These are phyloP conservation scores for Halophytophthora batemanensis DNA, from an alignment of 352 stramenopile species.

Conservation along the genomic window DNA sequence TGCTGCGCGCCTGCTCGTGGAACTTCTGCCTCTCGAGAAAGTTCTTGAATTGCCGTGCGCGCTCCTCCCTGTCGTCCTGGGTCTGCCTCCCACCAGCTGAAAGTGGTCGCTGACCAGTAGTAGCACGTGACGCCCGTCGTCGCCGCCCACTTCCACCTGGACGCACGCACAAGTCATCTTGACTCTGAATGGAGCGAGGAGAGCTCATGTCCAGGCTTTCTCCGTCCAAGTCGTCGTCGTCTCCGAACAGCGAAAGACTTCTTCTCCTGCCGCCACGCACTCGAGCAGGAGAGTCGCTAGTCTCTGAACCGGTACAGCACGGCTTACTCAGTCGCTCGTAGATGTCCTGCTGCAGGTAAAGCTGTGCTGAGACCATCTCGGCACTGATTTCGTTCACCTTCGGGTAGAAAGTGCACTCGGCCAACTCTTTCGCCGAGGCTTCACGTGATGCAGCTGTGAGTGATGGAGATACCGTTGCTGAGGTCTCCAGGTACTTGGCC, in stretches of 20 bases:
- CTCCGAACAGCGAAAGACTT: conserved; percentile 30
- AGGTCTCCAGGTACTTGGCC: conserved; percentile 72
- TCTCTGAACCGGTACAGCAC: conserved; percentile 26
- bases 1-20: conserved; percentile 60
- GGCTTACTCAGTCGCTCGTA: conserved; percentile 78
- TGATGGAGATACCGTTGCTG: conserved; percentile 29
- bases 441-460: conserved; percentile 57
- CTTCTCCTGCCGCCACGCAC: conserved; percentile 19
- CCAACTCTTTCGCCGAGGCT: conserved; percentile 53
- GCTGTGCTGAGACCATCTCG: conserved; percentile 79
- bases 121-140: conserved; percentile 6
- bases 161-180: conserved; percentile 61
- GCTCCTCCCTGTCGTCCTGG: conserved; percentile 49
- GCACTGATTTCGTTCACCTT: conserved; percentile 73
- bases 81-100: conserved; percentile 44
- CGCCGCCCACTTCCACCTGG: conserved; percentile 15
- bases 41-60: conserved; percentile 49
- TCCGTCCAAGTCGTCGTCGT: conserved; percentile 25
- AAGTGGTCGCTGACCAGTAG: conserved; percentile 31
- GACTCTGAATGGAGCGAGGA: conserved; percentile 16
- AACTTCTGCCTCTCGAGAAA: conserved; percentile 78
- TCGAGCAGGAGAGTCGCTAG: conserved; percentile 17
- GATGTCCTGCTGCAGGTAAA: conserved; percentile 85
- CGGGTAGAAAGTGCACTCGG: conserved; percentile 75
- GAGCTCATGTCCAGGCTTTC: conserved; percentile 20